phyloP scores from a whole-genome alignment of 495 filamentous ascomycete species.

The Neurospora terricola region DNA sequence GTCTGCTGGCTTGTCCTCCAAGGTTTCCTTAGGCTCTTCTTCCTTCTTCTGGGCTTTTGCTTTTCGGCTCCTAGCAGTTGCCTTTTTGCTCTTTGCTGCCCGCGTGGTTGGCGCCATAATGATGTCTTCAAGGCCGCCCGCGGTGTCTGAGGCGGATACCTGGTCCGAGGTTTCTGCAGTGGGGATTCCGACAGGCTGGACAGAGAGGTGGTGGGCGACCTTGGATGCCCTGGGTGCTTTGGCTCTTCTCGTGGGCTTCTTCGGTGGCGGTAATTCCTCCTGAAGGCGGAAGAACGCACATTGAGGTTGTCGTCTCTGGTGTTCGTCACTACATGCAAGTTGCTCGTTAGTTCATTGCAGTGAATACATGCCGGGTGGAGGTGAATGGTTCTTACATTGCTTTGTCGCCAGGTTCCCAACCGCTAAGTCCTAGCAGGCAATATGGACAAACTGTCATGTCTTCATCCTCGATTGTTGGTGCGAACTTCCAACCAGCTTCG shows the following conservation, averaged over 20 bases:
- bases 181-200: slow-evolving; percentile 53
- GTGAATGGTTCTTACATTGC: slow-evolving; percentile 53
- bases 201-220: slow-evolving; percentile 55
- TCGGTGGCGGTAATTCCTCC: slow-evolving; percentile 31
- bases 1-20: slow-evolving; percentile 29
- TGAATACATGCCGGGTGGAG: slow-evolving; percentile 4
- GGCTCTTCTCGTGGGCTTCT: slow-evolving; percentile 38
- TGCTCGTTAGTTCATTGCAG: slow-evolving; percentile 11
- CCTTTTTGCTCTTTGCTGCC: slow-evolving; percentile 27
- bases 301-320: slow-evolving; percentile 62
- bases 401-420: slow-evolving; percentile 86
- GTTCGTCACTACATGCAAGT: slow-evolving; percentile 59
- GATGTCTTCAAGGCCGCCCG: slow-evolving; percentile 56
- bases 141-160: slow-evolving; percentile 39
- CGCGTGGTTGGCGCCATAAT: slow-evolving; percentile 51
- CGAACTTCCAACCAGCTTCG: slow-evolving; percentile 87
- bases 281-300: slow-evolving; percentile 70
- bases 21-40: slow-evolving; percentile 45
- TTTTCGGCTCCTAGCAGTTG: slow-evolving; percentile 32
- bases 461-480: slow-evolving; percentile 65
- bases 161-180: slow-evolving; percentile 40
- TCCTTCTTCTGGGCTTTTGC: slow-evolving; percentile 43
- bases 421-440: slow-evolving; percentile 74
- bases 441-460: slow-evolving; percentile 86
- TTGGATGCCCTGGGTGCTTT: slow-evolving; percentile 54